Conservation (phyloP, 2,329 filamentous ascomycete species). For the Apiospora kogelbergensis region DNA sequence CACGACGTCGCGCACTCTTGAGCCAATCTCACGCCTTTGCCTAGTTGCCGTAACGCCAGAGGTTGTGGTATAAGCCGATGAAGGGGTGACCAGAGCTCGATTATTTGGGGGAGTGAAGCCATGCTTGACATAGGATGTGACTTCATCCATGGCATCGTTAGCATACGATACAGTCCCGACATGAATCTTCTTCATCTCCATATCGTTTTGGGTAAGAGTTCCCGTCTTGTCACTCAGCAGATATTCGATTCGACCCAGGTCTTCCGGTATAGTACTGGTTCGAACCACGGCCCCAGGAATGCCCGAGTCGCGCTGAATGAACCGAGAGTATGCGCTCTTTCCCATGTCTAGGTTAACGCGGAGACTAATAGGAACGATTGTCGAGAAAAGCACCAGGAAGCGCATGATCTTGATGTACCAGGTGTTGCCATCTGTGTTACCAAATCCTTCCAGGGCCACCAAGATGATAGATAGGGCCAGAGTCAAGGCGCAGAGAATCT, state of each 20-base stretch:
- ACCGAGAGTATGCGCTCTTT: constrained; percentile 93
- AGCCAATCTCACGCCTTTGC: constrained; percentile 88
- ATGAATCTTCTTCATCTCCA: constrained; percentile 99
- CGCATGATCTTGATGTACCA: constrained; percentile 99
- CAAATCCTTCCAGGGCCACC: constrained; percentile 83
- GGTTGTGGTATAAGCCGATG: constrained; percentile 65
- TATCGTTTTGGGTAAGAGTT: constrained; percentile 96
- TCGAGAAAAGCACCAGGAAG: constrained; percentile 98
- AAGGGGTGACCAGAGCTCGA: constrained; percentile 69
- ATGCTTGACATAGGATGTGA: constrained; percentile 80
- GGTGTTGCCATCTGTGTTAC: constrained; percentile 60
- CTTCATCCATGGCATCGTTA: constrained; percentile 98
- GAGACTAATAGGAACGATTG: constrained; percentile 95
- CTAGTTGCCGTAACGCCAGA: constrained; percentile 68
- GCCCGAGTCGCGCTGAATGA: constrained; percentile 87
- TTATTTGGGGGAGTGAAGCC: constrained; percentile 61
- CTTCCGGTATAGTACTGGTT: constrained; percentile 96
- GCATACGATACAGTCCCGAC: constrained; percentile 97
- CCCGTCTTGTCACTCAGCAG: constrained; percentile 96
- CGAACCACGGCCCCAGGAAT: constrained; percentile 92
- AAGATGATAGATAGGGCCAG: constrained; percentile 82
- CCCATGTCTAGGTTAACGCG: constrained; percentile 97
- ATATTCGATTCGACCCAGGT: constrained; percentile 93
- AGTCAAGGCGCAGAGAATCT: constrained; percentile 90
- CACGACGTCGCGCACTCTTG: constrained; percentile 89